Conservation (phyloP, 495 filamentous ascomycete species). For the Aspergillus sclerotioniger region DNA sequence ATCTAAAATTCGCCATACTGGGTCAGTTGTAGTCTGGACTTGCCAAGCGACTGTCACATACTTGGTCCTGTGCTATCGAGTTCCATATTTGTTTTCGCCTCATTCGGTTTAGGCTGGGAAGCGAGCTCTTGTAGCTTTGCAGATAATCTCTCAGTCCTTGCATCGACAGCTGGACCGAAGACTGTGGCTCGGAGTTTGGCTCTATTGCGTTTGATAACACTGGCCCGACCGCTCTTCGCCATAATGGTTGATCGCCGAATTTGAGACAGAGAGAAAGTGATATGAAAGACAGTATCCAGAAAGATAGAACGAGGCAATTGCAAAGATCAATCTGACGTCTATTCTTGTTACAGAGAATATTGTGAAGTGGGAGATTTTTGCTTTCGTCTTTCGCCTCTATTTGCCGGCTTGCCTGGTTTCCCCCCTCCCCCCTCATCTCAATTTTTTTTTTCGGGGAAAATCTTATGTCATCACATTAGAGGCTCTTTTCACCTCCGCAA, state of each 20-base stretch:
- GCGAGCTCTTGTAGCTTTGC: constrained; percentile 76
- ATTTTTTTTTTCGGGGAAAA: constrained; percentile 11
- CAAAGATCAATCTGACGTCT: neutral
- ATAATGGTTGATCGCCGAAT: constrained; percentile 44
- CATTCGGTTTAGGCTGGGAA: constrained; percentile 54
- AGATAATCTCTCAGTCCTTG: constrained; percentile 72
- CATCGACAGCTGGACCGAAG: constrained; percentile 74
- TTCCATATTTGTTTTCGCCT: constrained; percentile 26
- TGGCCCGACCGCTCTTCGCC: constrained; percentile 80
- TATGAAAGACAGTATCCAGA: neutral
- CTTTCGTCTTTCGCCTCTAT: constrained; percentile 8
- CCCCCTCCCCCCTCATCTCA: constrained; percentile 13
- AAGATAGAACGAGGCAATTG: constrained; percentile 5
- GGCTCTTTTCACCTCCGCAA: constrained; percentile 28
- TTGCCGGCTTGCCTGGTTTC: too few species aligned
- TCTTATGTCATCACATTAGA: constrained; percentile 45
- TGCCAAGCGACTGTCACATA: constrained; percentile 19
- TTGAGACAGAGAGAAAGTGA: neutral
- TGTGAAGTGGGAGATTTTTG: neutral
- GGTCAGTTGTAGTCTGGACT: too few species aligned
- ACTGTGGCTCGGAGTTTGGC: constrained; percentile 69
- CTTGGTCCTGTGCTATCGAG: constrained; percentile 22
- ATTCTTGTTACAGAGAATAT: neutral
- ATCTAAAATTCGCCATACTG: constrained; percentile 8
- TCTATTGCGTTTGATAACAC: constrained; percentile 73